Evolutionary conservation across 2,329 filamentous ascomycete species (phyloP).

Genomic region (Pseudogymnoascus sp.): DNA sequence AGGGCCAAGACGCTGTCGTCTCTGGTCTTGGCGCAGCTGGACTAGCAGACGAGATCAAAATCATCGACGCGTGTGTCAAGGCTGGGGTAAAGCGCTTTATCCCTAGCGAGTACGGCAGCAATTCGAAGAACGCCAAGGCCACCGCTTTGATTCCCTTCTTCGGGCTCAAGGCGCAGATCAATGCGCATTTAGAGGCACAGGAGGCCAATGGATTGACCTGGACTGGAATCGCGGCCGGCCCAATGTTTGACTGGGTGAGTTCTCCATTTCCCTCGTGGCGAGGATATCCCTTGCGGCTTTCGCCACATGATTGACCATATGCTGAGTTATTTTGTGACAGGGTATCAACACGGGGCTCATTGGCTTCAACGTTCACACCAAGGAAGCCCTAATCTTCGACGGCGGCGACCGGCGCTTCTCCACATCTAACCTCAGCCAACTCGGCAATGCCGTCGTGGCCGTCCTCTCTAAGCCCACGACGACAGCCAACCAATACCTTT

Average conservation of each 20-base stretch:
- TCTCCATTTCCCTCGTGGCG: slow-evolving; percentile 13
- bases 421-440: slow-evolving; percentile 20
- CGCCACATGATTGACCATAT: not conserved
- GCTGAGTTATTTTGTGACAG: slow-evolving; percentile 16
- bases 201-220: slow-evolving; percentile 23
- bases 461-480: slow-evolving; percentile 30
- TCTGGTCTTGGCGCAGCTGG: slow-evolving; percentile 34
- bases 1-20: slow-evolving; percentile 34
- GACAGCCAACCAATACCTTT: slow-evolving; percentile 28
- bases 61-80: slow-evolving; percentile 49
- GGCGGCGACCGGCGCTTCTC: slow-evolving; percentile 23
- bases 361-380: slow-evolving; percentile 27
- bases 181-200: slow-evolving; percentile 26
- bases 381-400: slow-evolving; percentile 26
- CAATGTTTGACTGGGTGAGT: slow-evolving; percentile 20
- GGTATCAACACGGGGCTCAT: slow-evolving; percentile 22
- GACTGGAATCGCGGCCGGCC: slow-evolving; percentile 28
- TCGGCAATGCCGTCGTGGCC: slow-evolving; percentile 28
- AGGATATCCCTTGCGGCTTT: slow-evolving; percentile 14
- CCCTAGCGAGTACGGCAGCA: slow-evolving; percentile 44
- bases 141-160: slow-evolving; percentile 24
- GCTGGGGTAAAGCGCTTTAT: slow-evolving; percentile 51
- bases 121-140: slow-evolving; percentile 23
- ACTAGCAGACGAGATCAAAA: slow-evolving; percentile 39
- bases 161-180: slow-evolving; percentile 29